phyloP scores from a whole-genome alignment of 202 grass and related monocot genomes.

The Brachypodium distachyon region DNA sequence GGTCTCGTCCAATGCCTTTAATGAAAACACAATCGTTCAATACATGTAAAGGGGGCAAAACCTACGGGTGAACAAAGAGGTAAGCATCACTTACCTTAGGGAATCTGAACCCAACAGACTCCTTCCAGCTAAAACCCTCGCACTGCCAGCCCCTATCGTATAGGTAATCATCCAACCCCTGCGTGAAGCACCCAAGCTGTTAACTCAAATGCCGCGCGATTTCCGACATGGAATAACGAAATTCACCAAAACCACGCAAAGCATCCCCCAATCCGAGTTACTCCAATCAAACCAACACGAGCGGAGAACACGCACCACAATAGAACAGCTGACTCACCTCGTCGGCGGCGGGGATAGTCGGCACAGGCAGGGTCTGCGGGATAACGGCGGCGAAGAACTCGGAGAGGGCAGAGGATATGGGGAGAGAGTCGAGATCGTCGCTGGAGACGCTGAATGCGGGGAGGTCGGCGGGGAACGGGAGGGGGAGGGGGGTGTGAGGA shows the following conservation, averaged over 20 bases:
- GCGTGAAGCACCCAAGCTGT: background rate
- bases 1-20: conserved; percentile 13
- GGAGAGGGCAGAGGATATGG: conserved; percentile 36
- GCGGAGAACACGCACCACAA: background rate
- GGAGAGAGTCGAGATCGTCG: conserved; percentile 38
- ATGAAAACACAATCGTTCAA: conserved; percentile 2
- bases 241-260: conserved; percentile 8
- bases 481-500: background rate
- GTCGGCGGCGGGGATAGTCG: background rate
- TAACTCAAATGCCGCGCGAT: background rate
- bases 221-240: background rate
- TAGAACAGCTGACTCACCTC: conserved; percentile 29
- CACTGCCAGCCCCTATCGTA: conserved; percentile 27
- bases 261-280: background rate
- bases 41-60: background rate
- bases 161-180: conserved; percentile 48
- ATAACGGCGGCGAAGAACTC: conserved; percentile 43
- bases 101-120: conserved; percentile 6
- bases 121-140: conserved; percentile 27
- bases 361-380: conserved; percentile 25
- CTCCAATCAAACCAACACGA: background rate
- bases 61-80: background rate
- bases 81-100: conserved; percentile 35
- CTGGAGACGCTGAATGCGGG: background rate
- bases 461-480: conserved; percentile 23